A percentile compares a stretch with the other conserved stretches of the same genome.
Evolutionary conservation across 345 rosid genomes (phyloP).

Genomic region (Moringa oleifera): DNA sequence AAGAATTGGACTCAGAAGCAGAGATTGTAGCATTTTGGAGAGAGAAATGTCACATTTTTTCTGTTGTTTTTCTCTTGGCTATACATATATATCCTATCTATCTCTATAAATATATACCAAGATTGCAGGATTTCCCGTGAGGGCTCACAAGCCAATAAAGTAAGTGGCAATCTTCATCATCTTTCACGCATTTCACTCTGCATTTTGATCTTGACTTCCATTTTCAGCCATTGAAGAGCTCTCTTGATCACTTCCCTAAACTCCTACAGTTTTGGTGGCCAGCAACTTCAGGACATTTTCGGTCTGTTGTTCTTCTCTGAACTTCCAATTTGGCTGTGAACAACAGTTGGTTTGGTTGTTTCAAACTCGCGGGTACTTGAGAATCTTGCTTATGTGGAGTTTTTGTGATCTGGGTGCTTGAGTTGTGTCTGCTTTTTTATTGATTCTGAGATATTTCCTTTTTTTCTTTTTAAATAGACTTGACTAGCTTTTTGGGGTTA

Average conservation of each 20-base stretch:
- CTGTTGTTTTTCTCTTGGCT: background rate
- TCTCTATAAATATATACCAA: background rate
- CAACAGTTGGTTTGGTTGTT: constrained; percentile 11
- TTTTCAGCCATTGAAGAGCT: constrained; percentile 5
- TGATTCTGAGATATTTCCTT: constrained; percentile 11
- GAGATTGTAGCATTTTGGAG: background rate
- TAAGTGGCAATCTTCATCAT: constrained; percentile 24
- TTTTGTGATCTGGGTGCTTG: constrained; percentile 20
- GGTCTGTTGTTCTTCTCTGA: constrained; percentile 8
- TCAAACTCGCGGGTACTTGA: too few relatives aligned
- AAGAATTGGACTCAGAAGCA: background rate
- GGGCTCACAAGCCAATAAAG: constrained; percentile 36
- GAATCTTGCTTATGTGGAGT: constrained; percentile 12
- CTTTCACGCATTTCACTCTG: constrained; percentile 33
- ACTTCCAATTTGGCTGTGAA: background rate
- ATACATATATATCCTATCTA: too few relatives aligned
- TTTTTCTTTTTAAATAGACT: constrained; percentile 5
- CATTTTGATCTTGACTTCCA: constrained; percentile 7
- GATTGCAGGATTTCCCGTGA: constrained; percentile 40
- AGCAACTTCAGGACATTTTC: background rate
- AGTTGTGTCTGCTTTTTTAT: constrained; percentile 9
- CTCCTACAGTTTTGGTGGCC: background rate
- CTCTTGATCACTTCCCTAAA: constrained; percentile 6
- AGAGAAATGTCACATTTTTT: background rate
- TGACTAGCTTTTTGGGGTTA: constrained; percentile 18